phyloP scores from a whole-genome alignment of 2,329 filamentous ascomycete species.

The Alternaria incomplexa region DNA sequence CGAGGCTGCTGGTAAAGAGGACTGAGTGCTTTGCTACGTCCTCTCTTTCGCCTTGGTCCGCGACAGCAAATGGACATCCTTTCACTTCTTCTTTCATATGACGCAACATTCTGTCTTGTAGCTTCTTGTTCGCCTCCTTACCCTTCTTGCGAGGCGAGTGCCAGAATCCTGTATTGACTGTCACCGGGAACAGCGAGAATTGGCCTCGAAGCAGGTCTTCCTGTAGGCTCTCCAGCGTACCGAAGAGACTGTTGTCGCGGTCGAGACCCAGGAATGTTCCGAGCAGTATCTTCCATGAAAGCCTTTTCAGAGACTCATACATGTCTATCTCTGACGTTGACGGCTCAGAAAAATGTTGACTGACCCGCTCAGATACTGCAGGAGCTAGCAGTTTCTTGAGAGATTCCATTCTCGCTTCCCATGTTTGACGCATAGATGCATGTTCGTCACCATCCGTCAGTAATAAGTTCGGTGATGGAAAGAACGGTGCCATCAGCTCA shows the following conservation, averaged over 20 bases:
- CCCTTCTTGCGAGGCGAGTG: neutral
- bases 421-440: neutral
- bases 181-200: neutral
- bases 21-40: neutral
- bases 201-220: neutral
- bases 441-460: neutral
- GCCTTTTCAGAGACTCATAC: neutral
- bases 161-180: neutral
- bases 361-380: neutral
- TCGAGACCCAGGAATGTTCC: neutral
- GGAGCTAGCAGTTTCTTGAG: neutral
- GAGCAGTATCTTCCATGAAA: constrained; percentile 1
- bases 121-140: neutral
- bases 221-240: neutral
- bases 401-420: neutral
- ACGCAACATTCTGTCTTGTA: neutral
- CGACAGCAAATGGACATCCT: neutral
- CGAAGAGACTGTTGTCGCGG: neutral
- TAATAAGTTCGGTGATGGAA: neutral
- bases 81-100: neutral
- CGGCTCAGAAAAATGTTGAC: neutral
- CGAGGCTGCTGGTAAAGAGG: neutral
- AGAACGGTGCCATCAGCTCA: neutral
- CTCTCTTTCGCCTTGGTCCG: neutral
- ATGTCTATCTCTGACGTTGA: neutral